Evolutionary conservation across 2,329 filamentous ascomycete genomes (phyloP).

Genomic region (Fusarium nelsonii): DNA sequence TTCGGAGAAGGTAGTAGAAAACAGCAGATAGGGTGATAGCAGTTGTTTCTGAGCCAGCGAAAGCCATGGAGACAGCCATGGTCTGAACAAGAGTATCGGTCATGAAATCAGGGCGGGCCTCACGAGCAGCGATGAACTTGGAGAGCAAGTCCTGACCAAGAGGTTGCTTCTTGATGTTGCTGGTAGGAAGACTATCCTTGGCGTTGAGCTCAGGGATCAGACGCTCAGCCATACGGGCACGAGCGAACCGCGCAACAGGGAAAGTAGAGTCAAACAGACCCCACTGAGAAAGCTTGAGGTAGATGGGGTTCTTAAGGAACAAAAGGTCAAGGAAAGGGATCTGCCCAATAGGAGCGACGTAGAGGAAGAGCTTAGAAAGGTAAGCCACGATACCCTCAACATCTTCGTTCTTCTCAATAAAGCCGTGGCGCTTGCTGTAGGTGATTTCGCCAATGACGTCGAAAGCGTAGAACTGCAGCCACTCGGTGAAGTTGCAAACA

Average conservation of each 20-base stretch:
- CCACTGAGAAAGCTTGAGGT: constrained; percentile 74
- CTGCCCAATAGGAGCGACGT: constrained; percentile 81
- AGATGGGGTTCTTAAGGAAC: constrained; percentile 80
- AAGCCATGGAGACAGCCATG: constrained; percentile 78
- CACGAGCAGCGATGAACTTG: constrained; percentile 77
- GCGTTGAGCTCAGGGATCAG: constrained; percentile 59
- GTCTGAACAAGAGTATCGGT: constrained; percentile 76
- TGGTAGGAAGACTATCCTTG: constrained; percentile 51
- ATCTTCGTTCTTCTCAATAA: constrained; percentile 79
- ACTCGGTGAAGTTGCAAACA: constrained; percentile 71
- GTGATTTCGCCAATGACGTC: constrained; percentile 85
- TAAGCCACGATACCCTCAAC: constrained; percentile 80
- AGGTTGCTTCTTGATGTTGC: constrained; percentile 52
- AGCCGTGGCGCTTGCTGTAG: constrained; percentile 80
- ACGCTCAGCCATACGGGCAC: constrained; percentile 74
- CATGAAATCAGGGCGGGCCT: constrained; percentile 78
- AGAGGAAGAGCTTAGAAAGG: constrained; percentile 73
- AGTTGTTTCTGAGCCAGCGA: constrained; percentile 84
- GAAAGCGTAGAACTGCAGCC: constrained; percentile 86
- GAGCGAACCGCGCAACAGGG: constrained; percentile 78
- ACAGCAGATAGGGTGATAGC: constrained; percentile 78
- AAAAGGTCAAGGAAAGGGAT: constrained; percentile 78
- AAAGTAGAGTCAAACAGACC: constrained; percentile 77
- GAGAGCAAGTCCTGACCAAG: constrained; percentile 72
- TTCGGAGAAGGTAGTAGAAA: constrained; percentile 79